A percentile compares a stretch with the other conserved stretches of the same genome.
Evolutionary conservation across 495 filamentous ascomycete genomes (phyloP).

Genomic region (Cetradonia linearis): DNA sequence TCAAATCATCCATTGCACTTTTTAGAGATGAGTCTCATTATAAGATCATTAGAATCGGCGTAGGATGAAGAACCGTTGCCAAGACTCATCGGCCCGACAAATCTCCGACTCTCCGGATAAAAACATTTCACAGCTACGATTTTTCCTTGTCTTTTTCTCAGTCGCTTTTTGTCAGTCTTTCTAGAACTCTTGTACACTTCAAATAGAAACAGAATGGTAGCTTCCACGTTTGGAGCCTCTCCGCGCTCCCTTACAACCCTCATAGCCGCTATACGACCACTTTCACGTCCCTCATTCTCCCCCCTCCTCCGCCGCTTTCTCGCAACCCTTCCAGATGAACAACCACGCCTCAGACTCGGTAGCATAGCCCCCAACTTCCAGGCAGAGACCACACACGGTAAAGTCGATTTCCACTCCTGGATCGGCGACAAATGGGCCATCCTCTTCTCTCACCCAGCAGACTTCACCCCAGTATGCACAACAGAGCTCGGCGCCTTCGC

Average conservation of each 20-base stretch:
- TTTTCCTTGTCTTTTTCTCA: neutral
- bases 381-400: conserved; percentile 54
- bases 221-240: conserved; percentile 10
- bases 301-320: conserved; percentile 30
- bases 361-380: conserved; percentile 55
- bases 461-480: conserved; percentile 63
- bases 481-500: conserved; percentile 62
- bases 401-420: conserved; percentile 55
- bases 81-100: neutral
- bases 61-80: conserved; percentile 1
- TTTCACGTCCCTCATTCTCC: conserved; percentile 11
- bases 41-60: neutral
- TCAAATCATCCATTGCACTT: no score
- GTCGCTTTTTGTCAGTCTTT: neutral
- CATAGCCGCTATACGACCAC: neutral
- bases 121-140: neutral
- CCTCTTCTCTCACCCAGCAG: conserved; percentile 59
- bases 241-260: conserved; percentile 1
- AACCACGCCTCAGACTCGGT: conserved; percentile 52
- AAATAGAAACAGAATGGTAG: neutral
- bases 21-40: fast-evolving
- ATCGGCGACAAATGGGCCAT: conserved; percentile 53
- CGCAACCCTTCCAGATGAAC: conserved; percentile 33
- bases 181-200: neutral
- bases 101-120: neutral